Conservation (phyloP, 768 basidiomycete genomes). For the Lactifluus volemus region DNA sequence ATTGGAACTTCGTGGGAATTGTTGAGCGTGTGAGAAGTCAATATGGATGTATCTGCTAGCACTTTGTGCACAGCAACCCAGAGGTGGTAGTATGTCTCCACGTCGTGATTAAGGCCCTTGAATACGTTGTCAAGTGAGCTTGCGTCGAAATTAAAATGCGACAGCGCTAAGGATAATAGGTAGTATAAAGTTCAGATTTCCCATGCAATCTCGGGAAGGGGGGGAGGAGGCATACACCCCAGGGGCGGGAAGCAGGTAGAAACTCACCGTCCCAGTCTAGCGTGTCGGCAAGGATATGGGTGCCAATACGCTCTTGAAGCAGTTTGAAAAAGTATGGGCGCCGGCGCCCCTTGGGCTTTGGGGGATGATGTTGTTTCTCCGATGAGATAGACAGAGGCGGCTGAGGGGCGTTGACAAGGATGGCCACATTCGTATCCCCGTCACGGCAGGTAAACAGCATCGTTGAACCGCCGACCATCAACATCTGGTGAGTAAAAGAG, state of each 20-base stretch:
- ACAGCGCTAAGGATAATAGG: not conserved
- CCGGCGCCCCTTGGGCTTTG: not conserved
- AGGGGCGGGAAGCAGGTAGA: not conserved
- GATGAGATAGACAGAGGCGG: not conserved
- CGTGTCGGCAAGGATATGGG: constrained; percentile 13
- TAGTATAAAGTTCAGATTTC: constrained; percentile 3
- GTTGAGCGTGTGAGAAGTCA: too few relatives aligned
- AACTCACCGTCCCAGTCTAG: constrained; percentile 20
- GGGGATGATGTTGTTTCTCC: not conserved
- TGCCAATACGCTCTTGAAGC: not conserved
- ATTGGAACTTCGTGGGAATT: too few relatives aligned
- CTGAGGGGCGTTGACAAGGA: constrained; percentile 6
- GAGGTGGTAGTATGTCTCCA: constrained; percentile 16
- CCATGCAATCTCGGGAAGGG: not conserved
- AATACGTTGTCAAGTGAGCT: constrained; percentile 11
- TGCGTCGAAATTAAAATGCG: constrained; percentile 6
- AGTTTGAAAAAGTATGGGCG: constrained; percentile 12
- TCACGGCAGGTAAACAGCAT: not conserved
- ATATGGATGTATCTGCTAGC: constrained; percentile 11
- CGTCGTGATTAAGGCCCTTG: constrained; percentile 1
- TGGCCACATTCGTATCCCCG: not conserved
- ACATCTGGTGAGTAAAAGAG: not conserved
- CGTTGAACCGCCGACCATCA: not conserved
- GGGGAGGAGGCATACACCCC: not conserved
- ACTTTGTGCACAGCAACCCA: constrained; percentile 20